Percentiles rank a stretch among this genome's conserved stretches.
Evolutionary conservation across 2,329 filamentous ascomycete genomes (phyloP).

Genomic region (Talaromyces sp.): DNA sequence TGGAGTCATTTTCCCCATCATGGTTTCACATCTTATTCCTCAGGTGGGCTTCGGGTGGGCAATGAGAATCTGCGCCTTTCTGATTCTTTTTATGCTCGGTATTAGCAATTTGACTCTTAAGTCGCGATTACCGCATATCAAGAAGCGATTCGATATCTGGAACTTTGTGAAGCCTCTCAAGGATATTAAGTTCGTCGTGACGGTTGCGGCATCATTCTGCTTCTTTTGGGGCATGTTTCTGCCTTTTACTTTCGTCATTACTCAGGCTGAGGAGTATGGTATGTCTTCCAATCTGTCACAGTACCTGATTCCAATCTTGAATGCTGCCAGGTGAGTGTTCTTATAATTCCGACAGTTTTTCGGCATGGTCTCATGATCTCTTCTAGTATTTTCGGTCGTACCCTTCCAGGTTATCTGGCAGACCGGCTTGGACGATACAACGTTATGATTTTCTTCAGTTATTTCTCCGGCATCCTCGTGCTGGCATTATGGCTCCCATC

Average conservation of each 20-base stretch:
- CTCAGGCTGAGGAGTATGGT: constrained; percentile 52
- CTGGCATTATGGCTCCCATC: constrained; percentile 60
- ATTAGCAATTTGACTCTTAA: constrained; percentile 58
- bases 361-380: neutral
- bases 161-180: constrained; percentile 27
- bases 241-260: constrained; percentile 56
- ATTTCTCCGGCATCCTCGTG: constrained; percentile 37
- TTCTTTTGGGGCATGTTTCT: constrained; percentile 65
- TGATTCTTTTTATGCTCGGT: constrained; percentile 62
- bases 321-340: constrained; percentile 46
- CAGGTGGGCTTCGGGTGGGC: constrained; percentile 60
- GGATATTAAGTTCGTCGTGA: constrained; percentile 26
- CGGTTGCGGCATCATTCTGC: constrained; percentile 25
- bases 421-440: constrained; percentile 35
- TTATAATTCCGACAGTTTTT: neutral
- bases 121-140: constrained; percentile 44
- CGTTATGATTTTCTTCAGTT: constrained; percentile 52
- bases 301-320: constrained; percentile 59
- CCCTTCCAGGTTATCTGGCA: constrained; percentile 33
- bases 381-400: constrained; percentile 37
- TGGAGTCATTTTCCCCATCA: constrained; percentile 65
- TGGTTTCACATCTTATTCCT: constrained; percentile 59
- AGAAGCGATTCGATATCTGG: constrained; percentile 23
- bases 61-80: constrained; percentile 60
- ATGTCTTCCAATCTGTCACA: constrained; percentile 53